These are phyloP conservation scores for Phytophthora cajani DNA, from an alignment of 352 stramenopile genomes.

Conservation along the genomic window DNA sequence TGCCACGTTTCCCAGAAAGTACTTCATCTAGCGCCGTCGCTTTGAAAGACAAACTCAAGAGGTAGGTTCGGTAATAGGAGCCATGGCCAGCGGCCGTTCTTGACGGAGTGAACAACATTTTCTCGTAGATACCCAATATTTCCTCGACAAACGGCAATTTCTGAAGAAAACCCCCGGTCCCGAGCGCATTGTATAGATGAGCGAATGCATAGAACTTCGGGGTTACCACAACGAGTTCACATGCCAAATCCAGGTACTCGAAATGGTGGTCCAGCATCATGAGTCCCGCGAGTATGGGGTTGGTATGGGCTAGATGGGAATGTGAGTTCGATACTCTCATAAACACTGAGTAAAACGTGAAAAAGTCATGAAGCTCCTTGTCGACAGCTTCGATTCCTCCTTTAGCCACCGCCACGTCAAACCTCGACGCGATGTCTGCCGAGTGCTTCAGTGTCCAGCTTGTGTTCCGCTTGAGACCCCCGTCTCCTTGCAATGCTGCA, in stretches of 20 bases:
- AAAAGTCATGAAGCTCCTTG: neutral
- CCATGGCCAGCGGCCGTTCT: conserved; percentile 19
- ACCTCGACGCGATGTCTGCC: conserved; percentile 15
- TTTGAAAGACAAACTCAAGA: conserved; percentile 17
- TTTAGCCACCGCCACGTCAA: conserved; percentile 15
- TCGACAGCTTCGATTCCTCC: neutral
- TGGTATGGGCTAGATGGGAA: conserved; percentile 16
- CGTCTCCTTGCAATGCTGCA: conserved; percentile 30
- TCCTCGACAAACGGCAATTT: conserved; percentile 33
- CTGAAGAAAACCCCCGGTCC: conserved; percentile 14
- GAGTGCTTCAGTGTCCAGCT: conserved; percentile 25
- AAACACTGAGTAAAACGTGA: conserved; percentile 1
- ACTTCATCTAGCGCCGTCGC: neutral
- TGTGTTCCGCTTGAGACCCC: conserved; percentile 12
- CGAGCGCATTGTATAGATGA: conserved; percentile 36
- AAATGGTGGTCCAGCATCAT: conserved; percentile 31
- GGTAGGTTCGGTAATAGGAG: conserved; percentile 26
- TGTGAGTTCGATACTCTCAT: conserved; percentile 7
- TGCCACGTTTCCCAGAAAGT: neutral
- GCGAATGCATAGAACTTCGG: conserved; percentile 28
- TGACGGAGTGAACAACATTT: conserved; percentile 36
- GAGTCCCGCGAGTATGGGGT: conserved; percentile 32
- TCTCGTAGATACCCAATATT: conserved; percentile 22
- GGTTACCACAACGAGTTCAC: conserved; percentile 13
- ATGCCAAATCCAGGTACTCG: conserved; percentile 6